Evolutionary conservation across 169 alveolate species (phyloP), one percentile per base, ranked within the genome.

Genomic region (Plasmodium fragile): DNA sequence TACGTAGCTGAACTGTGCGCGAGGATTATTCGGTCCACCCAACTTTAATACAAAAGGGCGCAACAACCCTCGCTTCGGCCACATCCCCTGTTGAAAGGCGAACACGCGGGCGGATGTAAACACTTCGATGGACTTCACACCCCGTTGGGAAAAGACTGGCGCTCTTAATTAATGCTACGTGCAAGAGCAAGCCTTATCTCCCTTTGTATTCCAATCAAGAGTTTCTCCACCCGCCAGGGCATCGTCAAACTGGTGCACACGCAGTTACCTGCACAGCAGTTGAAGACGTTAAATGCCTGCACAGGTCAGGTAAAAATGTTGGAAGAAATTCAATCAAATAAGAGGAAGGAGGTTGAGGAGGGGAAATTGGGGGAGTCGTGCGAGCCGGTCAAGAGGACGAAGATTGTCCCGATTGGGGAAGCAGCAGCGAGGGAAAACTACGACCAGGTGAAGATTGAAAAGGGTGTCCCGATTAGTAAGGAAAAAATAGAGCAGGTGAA

Each of bases 281-380:
- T 65, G 13, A 65, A n/a, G 36, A 0, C 36, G 36, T 65, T 69
- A 45, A 79, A 79, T 0, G 70, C 28, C 30, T 81, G 70, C 41
- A 81, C 34, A 41, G 10, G 78, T 81, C 65, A 81, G 77, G 70
- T 13, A 52, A 53, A 52, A 81, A 81, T 81, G 89, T 30, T 55
- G 11, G 70, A 28, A 32, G 78, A 53, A 41, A 39, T 41, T 39
- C 32, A 81, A 8, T 49, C 41, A 4, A 52, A 1, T 11, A 81
- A 53, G 41, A 81, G 70, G 78, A 81, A 71, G 70, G 53, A 81
- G 41, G 69, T 53, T 49, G 73, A 55, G 25, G 77, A 11, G 43
- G 39, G 36, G 36, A 53, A 52, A 4, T 59, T 59, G 36, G 39
- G 36, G 34, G 89, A 52, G 53, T 18, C 28, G 6, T 49, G 39